Percentiles rank a stretch among this genome's conserved stretches.
Evolutionary conservation across 169 alveolate genomes (phyloP).

Genomic region (Amoebophrya sp.): DNA sequence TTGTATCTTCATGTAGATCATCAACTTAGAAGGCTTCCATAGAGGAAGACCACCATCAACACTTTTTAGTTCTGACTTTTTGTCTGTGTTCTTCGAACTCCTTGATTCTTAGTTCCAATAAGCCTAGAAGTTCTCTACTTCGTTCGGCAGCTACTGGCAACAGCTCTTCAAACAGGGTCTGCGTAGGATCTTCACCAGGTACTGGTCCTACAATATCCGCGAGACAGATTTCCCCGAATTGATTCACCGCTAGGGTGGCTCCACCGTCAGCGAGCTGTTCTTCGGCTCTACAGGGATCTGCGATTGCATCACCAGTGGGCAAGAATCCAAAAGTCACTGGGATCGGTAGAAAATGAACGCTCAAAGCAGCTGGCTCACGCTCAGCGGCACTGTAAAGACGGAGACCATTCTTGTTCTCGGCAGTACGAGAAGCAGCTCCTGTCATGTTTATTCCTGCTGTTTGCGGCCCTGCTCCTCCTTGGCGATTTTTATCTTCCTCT

Average conservation of each 20-base stretch:
- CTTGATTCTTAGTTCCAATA: background rate
- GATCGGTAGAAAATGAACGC: background rate
- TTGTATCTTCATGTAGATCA: no score
- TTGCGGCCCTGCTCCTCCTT: no score
- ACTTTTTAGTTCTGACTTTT: background rate
- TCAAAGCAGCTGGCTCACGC: background rate
- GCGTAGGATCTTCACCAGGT: background rate
- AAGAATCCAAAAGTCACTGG: background rate
- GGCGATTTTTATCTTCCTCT: no score
- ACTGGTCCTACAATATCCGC: background rate
- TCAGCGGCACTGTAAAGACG: no score
- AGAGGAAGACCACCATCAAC: no score
- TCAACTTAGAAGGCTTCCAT: no score
- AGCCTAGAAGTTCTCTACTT: background rate
- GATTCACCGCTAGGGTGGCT: background rate
- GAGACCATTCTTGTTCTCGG: no score
- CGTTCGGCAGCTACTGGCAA: background rate
- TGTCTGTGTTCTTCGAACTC: background rate
- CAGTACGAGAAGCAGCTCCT: no score
- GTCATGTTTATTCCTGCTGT: no score
- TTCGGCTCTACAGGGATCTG: background rate
- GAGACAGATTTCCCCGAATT: background rate
- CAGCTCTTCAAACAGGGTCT: background rate
- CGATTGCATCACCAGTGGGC: background rate
- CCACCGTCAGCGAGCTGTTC: background rate